Evolutionary conservation across 352 stramenopile genomes (phyloP).

Genomic region (Phytophthora idaei): DNA sequence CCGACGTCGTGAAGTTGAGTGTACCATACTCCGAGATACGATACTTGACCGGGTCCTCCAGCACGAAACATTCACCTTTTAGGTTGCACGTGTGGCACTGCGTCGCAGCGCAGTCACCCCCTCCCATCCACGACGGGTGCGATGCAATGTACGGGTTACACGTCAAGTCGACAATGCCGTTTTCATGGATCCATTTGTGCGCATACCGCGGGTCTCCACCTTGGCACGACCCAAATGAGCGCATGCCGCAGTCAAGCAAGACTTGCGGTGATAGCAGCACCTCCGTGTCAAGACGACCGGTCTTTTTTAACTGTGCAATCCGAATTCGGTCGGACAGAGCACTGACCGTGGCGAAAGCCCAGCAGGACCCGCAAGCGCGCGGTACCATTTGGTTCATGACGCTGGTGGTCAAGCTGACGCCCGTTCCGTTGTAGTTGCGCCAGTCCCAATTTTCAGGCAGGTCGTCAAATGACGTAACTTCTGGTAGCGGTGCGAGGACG

Average conservation of each 20-base stretch:
- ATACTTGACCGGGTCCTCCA: constrained; percentile 68
- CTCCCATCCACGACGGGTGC: constrained; percentile 76
- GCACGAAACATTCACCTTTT: constrained; percentile 61
- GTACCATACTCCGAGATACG: constrained; percentile 77
- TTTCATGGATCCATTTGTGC: constrained; percentile 86
- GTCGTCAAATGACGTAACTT: constrained; percentile 58
- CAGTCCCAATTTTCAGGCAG: constrained; percentile 77
- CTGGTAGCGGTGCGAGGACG: constrained; percentile 48
- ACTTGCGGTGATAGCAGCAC: constrained; percentile 72
- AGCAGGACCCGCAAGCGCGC: constrained; percentile 78
- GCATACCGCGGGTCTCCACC: constrained; percentile 82
- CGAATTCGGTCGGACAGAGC: constrained; percentile 81
- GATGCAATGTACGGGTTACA: constrained; percentile 85
- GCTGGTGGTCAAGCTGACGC: constrained; percentile 73
- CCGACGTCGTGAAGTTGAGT: constrained; percentile 67
- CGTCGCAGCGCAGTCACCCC: constrained; percentile 55
- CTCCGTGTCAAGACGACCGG: constrained; percentile 56
- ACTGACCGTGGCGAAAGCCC: constrained; percentile 75
- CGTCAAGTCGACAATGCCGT: constrained; percentile 82
- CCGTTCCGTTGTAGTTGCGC: constrained; percentile 80
- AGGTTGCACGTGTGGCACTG: constrained; percentile 75
- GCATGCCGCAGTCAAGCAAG: constrained; percentile 81
- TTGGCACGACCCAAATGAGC: constrained; percentile 77
- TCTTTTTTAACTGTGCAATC: constrained; percentile 71
- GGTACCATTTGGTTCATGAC: constrained; percentile 85